Evolutionary conservation across 2,329 filamentous ascomycete genomes (phyloP), one percentile per base, ranked within the genome.

Genomic region (Aspergillus chevalieri): DNA sequence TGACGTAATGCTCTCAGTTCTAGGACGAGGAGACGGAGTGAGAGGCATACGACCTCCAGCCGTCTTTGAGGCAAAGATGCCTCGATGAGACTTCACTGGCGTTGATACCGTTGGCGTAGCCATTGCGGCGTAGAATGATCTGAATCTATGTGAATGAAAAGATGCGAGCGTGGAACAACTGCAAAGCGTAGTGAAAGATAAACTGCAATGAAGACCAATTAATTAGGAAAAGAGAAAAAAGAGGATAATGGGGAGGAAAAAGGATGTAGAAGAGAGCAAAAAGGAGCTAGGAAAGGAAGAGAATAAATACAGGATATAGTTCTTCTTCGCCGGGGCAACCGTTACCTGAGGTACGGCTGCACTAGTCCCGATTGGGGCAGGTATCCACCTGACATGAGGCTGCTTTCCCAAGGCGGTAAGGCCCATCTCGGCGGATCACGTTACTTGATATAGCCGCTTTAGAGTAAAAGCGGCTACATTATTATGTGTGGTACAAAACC

Each of bases 41-140:
- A 98, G 77, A 61, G 93, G 91, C 79, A 95, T 91, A 55, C 93
- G 89, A 69, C 91, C 90, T 74, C 92, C 91, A 71, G 91, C 93
- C 68, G 91, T 93, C 70, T 90, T 90, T 60, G 88, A 83, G 60
- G 86, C 90, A 78, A 97, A 96, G 64, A 96, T 81, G 52, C 90
- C 89, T 74, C 87, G 84, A 73, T 95, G 92, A 80, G 88, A 93
- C 81, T 96, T 97, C 69, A 93, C 79, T 52, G 93, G 93, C 53
- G 93, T 97, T 64, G 89, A 87, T 72, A 96, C 83, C 67, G 82
- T 77, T 70, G 81, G 75, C 71, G 85, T 87, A 69, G 92, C 89
- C 92, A 97, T 97, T 69, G 63, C 80, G 72, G 50, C 47, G 47
- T 46, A 43, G 24, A 45, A 34, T 15, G 15, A 36, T 15, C 22